Percentiles rank a stretch among this genome's conserved stretches.
phyloP scores from a whole-genome alignment of 129 eudicot species.

The Ambrosia artemisiifolia region DNA sequence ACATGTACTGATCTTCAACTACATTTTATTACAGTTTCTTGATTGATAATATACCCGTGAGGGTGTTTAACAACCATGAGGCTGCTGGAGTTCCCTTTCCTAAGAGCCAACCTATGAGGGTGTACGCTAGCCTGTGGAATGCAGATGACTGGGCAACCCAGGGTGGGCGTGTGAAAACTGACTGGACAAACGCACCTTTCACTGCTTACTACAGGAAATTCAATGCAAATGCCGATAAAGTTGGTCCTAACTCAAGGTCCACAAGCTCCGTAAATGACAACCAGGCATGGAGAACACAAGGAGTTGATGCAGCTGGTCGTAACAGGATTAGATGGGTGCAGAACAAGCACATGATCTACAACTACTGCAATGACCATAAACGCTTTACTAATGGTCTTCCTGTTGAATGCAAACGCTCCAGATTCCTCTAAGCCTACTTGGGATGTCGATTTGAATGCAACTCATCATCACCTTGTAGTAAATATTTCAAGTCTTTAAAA shows the following conservation, averaged over 20 bases:
- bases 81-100: background rate
- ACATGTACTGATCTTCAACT: background rate
- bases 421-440: background rate
- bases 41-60: background rate
- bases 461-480: background rate
- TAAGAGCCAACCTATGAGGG: background rate
- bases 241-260: slow-evolving; percentile 6
- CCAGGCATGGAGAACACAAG: slow-evolving; percentile 18
- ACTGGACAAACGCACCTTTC: slow-evolving; percentile 19
- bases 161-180: slow-evolving; percentile 2
- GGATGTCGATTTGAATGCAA: background rate
- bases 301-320: slow-evolving; percentile 21
- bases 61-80: slow-evolving; percentile 4
- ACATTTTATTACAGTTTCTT: background rate
- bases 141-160: slow-evolving; percentile 3
- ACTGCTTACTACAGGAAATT: slow-evolving; percentile 11
- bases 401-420: slow-evolving; percentile 25
- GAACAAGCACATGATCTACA: slow-evolving; percentile 25
- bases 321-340: slow-evolving; percentile 29
- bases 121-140: background rate
- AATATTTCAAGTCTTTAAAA: background rate
- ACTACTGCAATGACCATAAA: slow-evolving; percentile 25
- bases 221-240: slow-evolving; percentile 9
- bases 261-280: background rate
- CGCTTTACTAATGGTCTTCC: slow-evolving; percentile 29